Evolutionary conservation across 78 protist species (phyloP).

Genomic region (Blattamonas nauphoetae): DNA sequence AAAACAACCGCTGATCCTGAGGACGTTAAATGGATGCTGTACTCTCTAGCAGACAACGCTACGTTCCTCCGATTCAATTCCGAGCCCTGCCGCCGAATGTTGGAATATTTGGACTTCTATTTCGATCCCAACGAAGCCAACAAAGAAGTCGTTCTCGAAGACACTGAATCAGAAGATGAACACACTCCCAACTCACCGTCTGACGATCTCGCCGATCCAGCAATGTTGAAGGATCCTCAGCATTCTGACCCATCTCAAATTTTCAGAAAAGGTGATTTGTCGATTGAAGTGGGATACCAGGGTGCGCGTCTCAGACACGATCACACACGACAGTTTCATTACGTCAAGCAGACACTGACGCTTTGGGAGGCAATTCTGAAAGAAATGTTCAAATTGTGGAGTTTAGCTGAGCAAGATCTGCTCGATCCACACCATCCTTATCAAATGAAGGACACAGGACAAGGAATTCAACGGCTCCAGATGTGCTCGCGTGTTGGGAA

Average conservation of each 20-base stretch:
- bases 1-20: not conserved
- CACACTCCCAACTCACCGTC: not conserved
- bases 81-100: not conserved
- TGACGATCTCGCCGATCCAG: not conserved
- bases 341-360: not conserved
- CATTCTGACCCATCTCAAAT: no score
- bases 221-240: not conserved
- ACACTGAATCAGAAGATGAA: not conserved
- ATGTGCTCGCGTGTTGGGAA: not conserved
- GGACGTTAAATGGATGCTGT: no score
- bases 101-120: not conserved
- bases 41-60: not conserved
- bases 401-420: constrained; percentile 21
- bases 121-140: not conserved
- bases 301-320: not conserved
- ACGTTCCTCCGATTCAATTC: not conserved
- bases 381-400: not conserved
- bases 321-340: not conserved
- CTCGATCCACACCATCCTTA: constrained; percentile 10
- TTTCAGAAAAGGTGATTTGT: not conserved
- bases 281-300: not conserved
- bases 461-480: constrained; percentile 37
- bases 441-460: constrained; percentile 36
- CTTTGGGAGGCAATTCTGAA: not conserved
- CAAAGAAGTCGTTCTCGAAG: not conserved